Base-by-base conservation (phyloP, 495 filamentous ascomycete species). In the Immersiella caudata region DNA sequence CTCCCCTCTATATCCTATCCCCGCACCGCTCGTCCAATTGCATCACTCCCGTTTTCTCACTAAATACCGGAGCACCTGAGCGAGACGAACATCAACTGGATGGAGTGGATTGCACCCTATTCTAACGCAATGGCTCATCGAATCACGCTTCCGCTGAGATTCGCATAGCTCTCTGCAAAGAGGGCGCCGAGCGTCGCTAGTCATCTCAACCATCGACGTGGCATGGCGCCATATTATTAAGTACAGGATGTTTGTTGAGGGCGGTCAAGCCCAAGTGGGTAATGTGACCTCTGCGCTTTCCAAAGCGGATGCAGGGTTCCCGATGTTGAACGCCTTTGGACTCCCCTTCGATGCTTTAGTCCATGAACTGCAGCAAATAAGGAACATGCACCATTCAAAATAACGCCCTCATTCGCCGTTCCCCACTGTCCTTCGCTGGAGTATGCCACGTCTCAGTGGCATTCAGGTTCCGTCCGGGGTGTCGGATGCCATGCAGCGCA, bases 241-340 rank as follows among this genome's bases (percentile, higher is more conserved):
- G 40, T 46, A 40, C 29, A 33, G 36, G 24, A 64, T 66, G 35
- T 40, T 40, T 51, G 33, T 14, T 66, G 8, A 60, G 49, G 56
- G 64, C 64, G 64, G 64, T 66, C 64, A 66, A 40, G 64, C 64
- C 55, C 64, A 66, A 66, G 64, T 66, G 64, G 64, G 64, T 60
- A 66, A 62, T 33, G 60, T 62, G 60, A 62, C 60, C 60, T 14
- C 36, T 62, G 20, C 60, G 18, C 21, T 14, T 62, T 50, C 21
- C 36, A 20, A n/a, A 22, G 7, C 60, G 49, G 65, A 46, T 67
- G 58, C 27, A 25, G 21, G 46, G 33, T 2, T 33, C 6, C 21
- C 29, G 59, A 20, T 63, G 58, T 58, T 25, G 22, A 57, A 22
- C 61, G 50, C n/a, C 29, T 36, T 52, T 63, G 64, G 60, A 26